A percentile compares a stretch with the other conserved stretches of the same genome.
These are phyloP conservation scores for Pleodorina starrii DNA, from an alignment of 139 green algal species.

Conservation along the genomic window DNA sequence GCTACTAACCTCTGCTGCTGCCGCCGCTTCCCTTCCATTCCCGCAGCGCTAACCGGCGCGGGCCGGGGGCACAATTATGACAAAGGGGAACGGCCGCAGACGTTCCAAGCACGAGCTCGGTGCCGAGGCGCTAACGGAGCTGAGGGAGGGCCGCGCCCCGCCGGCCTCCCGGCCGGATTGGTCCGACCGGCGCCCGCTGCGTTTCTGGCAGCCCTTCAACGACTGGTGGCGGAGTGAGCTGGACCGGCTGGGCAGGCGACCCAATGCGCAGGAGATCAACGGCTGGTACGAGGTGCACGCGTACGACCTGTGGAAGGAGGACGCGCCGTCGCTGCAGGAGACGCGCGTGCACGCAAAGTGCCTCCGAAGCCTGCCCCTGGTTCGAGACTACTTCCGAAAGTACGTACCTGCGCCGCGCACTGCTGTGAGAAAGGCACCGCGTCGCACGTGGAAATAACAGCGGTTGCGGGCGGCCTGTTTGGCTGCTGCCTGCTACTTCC, in stretches of 20 bases:
- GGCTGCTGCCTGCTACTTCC: no score
- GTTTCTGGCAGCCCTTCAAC: slow-evolving; percentile 61
- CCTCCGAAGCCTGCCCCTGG: slow-evolving; percentile 61
- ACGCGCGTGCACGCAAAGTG: slow-evolving; percentile 72
- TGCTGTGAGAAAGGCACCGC: no score
- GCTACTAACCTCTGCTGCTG: slow-evolving; percentile 9
- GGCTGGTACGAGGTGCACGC: slow-evolving; percentile 59
- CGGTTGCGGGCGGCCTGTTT: no score
- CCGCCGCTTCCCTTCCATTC: neutral
- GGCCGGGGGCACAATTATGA: no score
- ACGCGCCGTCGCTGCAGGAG: slow-evolving; percentile 62
- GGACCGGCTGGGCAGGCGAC: slow-evolving; percentile 50
- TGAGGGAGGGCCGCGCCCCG: neutral
- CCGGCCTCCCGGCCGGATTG: neutral
- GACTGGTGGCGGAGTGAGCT: slow-evolving; percentile 60
- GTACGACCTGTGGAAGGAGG: slow-evolving; percentile 46
- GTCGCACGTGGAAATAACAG: no score
- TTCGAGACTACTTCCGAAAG: slow-evolving; percentile 68
- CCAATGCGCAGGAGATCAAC: slow-evolving; percentile 59
- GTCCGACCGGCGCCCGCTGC: slow-evolving; percentile 54
- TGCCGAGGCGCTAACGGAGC: slow-evolving; percentile 3
- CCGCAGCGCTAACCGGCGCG: no score
- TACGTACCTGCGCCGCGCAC: no score
- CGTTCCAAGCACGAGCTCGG: slow-evolving; percentile 17
- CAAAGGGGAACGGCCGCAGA: neutral